These are phyloP conservation scores for Globisporangium canariense DNA, from an alignment of 352 stramenopile species.

Conservation along the genomic window DNA sequence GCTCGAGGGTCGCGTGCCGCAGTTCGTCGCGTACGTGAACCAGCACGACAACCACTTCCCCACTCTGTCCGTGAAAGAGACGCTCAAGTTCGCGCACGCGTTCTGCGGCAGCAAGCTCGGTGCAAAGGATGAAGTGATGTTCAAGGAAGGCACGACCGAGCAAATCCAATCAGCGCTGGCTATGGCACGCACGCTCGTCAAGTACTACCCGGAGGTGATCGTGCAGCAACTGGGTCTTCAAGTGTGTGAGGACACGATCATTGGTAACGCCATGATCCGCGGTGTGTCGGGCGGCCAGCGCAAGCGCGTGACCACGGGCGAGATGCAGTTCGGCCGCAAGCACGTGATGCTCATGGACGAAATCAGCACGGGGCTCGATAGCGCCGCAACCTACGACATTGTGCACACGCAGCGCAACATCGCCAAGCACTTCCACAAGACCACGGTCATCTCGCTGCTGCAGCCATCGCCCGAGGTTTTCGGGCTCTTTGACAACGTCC, in stretches of 20 bases:
- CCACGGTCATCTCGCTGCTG: slow-evolving; percentile 54
- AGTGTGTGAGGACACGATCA: slow-evolving; percentile 37
- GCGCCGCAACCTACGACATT: slow-evolving; percentile 64
- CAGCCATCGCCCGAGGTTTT: slow-evolving; percentile 88
- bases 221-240: slow-evolving; percentile 28
- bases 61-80: slow-evolving; percentile 25
- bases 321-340: slow-evolving; percentile 73
- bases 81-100: slow-evolving; percentile 24
- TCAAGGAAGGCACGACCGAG: slow-evolving; percentile 22
- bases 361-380: slow-evolving; percentile 92
- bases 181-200: slow-evolving; percentile 8
- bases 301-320: slow-evolving; percentile 84
- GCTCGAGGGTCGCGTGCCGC: slow-evolving; percentile 9
- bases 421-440: slow-evolving; percentile 18
- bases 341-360: slow-evolving; percentile 83
- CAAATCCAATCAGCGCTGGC: slow-evolving; percentile 19
- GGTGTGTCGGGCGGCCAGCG: slow-evolving; percentile 83
- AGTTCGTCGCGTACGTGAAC: slow-evolving; percentile 12
- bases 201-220: slow-evolving; percentile 28
- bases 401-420: slow-evolving; percentile 37
- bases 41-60: slow-evolving; percentile 24
- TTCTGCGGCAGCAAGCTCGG: slow-evolving; percentile 24
- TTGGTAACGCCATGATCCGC: slow-evolving; percentile 38
- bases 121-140: slow-evolving; percentile 33
- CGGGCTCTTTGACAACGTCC: slow-evolving; percentile 88